These are phyloP conservation scores for Dryas integrifolia DNA, from an alignment of 331 rosid species.

Conservation along the genomic window DNA sequence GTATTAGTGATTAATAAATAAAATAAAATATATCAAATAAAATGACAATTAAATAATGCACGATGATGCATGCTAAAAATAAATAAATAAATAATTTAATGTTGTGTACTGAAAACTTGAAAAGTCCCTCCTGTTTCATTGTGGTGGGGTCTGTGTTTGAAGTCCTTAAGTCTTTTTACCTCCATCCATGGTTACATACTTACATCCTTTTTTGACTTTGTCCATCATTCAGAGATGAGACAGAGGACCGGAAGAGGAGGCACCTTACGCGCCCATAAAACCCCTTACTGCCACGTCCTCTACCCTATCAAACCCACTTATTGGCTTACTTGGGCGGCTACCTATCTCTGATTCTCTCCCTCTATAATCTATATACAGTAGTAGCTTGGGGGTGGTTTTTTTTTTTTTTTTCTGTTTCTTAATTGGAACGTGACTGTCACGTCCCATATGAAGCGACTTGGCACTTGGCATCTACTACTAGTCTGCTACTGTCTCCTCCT, in stretches of 20 bases:
- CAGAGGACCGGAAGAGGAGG: no score
- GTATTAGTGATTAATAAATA: no score
- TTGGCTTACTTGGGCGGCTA: constrained; percentile 32
- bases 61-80: no score
- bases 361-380: no score
- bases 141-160: no score
- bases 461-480: not conserved
- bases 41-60: no score
- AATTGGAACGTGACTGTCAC: constrained; percentile 31
- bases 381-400: not conserved
- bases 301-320: not conserved
- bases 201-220: constrained; percentile 15
- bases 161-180: not conserved
- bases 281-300: not conserved
- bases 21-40: no score
- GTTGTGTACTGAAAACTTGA: no score
- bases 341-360: not conserved
- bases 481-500: constrained; percentile 5
- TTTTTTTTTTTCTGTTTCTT: not conserved
- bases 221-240: not conserved
- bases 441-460: not conserved
- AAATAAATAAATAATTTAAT: no score
- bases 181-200: not conserved
- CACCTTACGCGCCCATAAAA: constrained; percentile 6
- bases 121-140: no score